Conservation (phyloP, 352 stramenopile species). For the Globisporangium spiculum region DNA sequence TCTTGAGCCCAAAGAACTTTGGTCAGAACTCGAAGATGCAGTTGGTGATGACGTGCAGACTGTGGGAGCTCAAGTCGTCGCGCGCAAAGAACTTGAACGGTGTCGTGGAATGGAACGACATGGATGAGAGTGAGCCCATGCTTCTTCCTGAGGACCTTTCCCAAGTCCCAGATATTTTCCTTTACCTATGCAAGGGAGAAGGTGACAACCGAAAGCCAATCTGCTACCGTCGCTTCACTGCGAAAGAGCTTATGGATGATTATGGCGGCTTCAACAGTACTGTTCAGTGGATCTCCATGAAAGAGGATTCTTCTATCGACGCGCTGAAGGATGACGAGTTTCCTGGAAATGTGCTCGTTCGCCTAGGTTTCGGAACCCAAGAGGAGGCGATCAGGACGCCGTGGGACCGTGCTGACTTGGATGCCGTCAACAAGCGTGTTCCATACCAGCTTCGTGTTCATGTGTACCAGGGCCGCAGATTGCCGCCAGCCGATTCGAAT, state of each 20-base stretch:
- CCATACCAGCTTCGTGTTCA: slow-evolving; percentile 83
- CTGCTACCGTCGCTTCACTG: slow-evolving; percentile 78
- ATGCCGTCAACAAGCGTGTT: slow-evolving; percentile 72
- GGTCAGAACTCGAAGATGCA: slow-evolving; percentile 80
- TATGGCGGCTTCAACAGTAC: slow-evolving; percentile 48
- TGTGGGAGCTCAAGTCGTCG: slow-evolving; percentile 59
- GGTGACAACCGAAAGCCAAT: slow-evolving; percentile 58
- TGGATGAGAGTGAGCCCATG: slow-evolving; percentile 76
- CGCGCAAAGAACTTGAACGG: slow-evolving; percentile 72
- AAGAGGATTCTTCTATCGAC: slow-evolving; percentile 81
- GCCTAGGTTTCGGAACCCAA: slow-evolving; percentile 72
- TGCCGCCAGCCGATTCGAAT: slow-evolving; percentile 83
- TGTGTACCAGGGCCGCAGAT: slow-evolving; percentile 76
- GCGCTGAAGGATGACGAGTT: slow-evolving; percentile 75
- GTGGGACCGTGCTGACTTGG: slow-evolving; percentile 53
- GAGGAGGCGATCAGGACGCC: slow-evolving; percentile 56
- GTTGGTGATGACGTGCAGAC: slow-evolving; percentile 59
- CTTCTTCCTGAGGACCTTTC: slow-evolving; percentile 61
- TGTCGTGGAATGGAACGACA: slow-evolving; percentile 81
- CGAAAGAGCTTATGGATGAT: slow-evolving; percentile 66
- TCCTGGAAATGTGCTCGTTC: slow-evolving; percentile 78
- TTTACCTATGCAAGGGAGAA: slow-evolving; percentile 81
- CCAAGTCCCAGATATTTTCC: slow-evolving; percentile 87
- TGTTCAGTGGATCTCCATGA: slow-evolving; percentile 74
- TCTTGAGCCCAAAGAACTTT: slow-evolving; percentile 66